Percentiles rank a stretch among this genome's conserved stretches.
These are phyloP conservation scores for Scalesia atractyloides DNA, from an alignment of 129 eudicot species.

Conservation along the genomic window DNA sequence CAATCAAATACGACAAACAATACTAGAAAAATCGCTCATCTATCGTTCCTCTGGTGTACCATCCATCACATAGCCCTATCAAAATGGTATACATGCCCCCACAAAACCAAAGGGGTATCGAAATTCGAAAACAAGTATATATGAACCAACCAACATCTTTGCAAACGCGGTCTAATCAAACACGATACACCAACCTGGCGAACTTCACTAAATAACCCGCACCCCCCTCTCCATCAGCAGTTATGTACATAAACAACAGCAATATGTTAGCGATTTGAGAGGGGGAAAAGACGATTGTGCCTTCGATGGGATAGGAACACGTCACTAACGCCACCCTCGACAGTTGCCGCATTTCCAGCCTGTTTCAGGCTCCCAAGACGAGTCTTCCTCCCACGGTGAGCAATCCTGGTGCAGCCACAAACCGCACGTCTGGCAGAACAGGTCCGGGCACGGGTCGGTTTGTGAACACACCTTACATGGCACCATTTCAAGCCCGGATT, in stretches of 20 bases:
- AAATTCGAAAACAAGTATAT: constrained; percentile 20
- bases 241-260: constrained; percentile 19
- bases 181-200: constrained; percentile 18
- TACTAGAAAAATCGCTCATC: constrained; percentile 20
- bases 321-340: constrained; percentile 37
- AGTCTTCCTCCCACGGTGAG: constrained; percentile 71
- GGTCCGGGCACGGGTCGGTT: constrained; percentile 69
- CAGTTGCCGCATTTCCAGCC: constrained; percentile 91
- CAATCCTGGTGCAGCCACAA: constrained; percentile 75
- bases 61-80: constrained; percentile 6
- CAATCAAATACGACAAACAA: constrained; percentile 21
- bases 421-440: constrained; percentile 67
- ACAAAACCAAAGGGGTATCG: constrained; percentile 21
- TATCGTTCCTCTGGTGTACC: background rate
- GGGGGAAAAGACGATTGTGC: background rate
- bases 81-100: constrained; percentile 33
- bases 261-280: background rate
- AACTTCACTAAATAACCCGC: constrained; percentile 13
- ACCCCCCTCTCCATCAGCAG: constrained; percentile 18
- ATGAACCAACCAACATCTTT: constrained; percentile 24
- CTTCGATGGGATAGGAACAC: background rate
- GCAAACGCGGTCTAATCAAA: constrained; percentile 27
- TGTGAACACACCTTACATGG: constrained; percentile 60
- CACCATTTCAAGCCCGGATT: constrained; percentile 24
- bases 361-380: constrained; percentile 44